A percentile compares a stretch with the other conserved stretches of the same genome.
Conservation (phyloP, 352 stramenopile species). For the Pythium periplocum region DNA sequence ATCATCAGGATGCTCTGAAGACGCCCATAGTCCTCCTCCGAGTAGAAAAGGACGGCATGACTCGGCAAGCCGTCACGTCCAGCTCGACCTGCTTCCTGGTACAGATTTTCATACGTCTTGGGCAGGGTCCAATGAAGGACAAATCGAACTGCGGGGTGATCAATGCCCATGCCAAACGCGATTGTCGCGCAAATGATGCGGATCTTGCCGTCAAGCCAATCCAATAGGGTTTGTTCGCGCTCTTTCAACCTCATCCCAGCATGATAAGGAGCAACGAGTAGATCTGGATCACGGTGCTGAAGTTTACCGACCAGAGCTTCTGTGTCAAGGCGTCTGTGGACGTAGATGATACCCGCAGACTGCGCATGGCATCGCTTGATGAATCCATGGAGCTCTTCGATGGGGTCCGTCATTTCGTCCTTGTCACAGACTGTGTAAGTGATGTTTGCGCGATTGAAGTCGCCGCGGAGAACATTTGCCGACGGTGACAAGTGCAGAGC, state of each 20-base stretch:
- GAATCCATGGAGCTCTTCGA: slow-evolving; percentile 25
- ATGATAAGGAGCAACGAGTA: slow-evolving; percentile 40
- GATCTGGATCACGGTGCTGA: slow-evolving; percentile 14
- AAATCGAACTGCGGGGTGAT: slow-evolving; percentile 88
- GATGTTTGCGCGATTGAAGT: slow-evolving; percentile 62
- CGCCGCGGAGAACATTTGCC: slow-evolving; percentile 29
- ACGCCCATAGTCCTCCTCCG: slow-evolving; percentile 28
- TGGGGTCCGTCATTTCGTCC: slow-evolving; percentile 26
- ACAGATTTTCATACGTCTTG: slow-evolving; percentile 93
- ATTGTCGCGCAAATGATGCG: slow-evolving; percentile 91
- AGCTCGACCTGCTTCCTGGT: slow-evolving; percentile 94
- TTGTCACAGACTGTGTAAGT: slow-evolving; percentile 47
- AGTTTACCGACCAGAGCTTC: slow-evolving; percentile 34
- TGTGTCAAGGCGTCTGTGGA: slow-evolving; percentile 47
- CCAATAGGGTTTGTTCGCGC: slow-evolving; percentile 32
- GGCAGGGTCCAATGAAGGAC: slow-evolving; percentile 85
- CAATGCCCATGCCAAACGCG: slow-evolving; percentile 91
- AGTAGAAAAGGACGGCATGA: slow-evolving; percentile 83
- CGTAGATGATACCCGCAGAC: slow-evolving; percentile 36
- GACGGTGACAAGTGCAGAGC: slow-evolving; percentile 29
- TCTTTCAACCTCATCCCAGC: slow-evolving; percentile 32
- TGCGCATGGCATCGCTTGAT: slow-evolving; percentile 26
- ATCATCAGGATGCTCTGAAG: slow-evolving; percentile 27
- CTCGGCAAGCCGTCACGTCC: slow-evolving; percentile 89
- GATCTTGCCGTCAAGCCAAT: slow-evolving; percentile 41